Evolutionary conservation across 345 rosid genomes (phyloP).

Genomic region (rapeseed (Brassica napus)): Da-Ae NC_063441.1:12290001-12290500

Average conservation of each 20-base stretch:
- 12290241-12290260: not conserved
- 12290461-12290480: conserved; percentile 4
- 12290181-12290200: conserved; percentile 98
- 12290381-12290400: conserved; percentile 49
- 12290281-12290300: not conserved
- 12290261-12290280: not conserved
- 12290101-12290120: conserved; percentile 7
- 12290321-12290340: conserved; percentile 84
- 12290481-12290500: not conserved
- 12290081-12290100: not conserved
- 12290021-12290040: conserved; percentile 94
- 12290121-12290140: too few relatives aligned
- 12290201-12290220: conserved; percentile 99
- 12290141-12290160: conserved; percentile 96
- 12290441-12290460: not conserved
- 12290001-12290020: conserved; percentile 91
- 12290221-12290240: conserved; percentile 88
- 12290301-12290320: conserved; percentile 76
- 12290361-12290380: conserved; percentile 99
- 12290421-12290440: not conserved
- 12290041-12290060: conserved; percentile 60
- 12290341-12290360: conserved; percentile 91
- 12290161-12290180: conserved; percentile 86
- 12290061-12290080: not conserved
- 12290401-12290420: not conserved